These are phyloP conservation scores for Endotrypanum monterogeii DNA, from an alignment of 208 protist species.

Conservation along the genomic window DNA sequence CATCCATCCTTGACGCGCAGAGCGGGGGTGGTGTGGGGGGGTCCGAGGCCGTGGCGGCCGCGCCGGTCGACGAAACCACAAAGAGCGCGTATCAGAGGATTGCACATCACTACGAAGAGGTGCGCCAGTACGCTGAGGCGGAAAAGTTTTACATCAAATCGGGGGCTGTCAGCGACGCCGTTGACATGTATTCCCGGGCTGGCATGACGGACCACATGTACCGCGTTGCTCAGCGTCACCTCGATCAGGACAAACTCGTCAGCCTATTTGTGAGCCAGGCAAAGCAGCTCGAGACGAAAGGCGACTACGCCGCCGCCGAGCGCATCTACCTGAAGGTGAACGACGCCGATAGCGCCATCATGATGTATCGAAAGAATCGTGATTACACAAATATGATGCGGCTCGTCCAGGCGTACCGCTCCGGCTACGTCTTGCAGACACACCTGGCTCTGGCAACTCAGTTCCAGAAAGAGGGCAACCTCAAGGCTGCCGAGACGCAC, in stretches of 20 bases:
- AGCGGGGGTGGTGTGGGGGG: constrained; percentile 38
- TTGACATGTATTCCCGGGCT: constrained; percentile 96
- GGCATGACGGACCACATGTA: constrained; percentile 95
- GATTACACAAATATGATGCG: constrained; percentile 95
- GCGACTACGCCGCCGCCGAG: constrained; percentile 95
- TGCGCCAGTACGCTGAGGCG: constrained; percentile 90
- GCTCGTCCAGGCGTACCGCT: constrained; percentile 92
- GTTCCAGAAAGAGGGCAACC: constrained; percentile 95
- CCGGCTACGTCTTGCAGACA: constrained; percentile 93
- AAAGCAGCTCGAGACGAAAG: constrained; percentile 92
- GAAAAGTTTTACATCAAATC: constrained; percentile 95
- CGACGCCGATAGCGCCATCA: constrained; percentile 96
- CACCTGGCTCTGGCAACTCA: constrained; percentile 95
- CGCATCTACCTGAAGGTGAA: constrained; percentile 96
- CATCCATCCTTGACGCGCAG: constrained; percentile 81
- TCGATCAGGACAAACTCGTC: constrained; percentile 88
- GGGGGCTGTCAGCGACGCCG: constrained; percentile 86
- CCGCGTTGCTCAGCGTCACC: constrained; percentile 91
- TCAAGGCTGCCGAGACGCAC: constrained; percentile 94
- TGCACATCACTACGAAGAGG: constrained; percentile 94
- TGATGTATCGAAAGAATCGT: constrained; percentile 95
- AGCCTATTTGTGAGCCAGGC: constrained; percentile 94
- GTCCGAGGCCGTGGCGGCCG: constrained; percentile 6
- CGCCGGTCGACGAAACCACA: constrained; percentile 38
- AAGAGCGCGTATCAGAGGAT: constrained; percentile 90